Evolutionary conservation across 495 filamentous ascomycete genomes (phyloP), one percentile per base, ranked within the genome.

Genomic region (Immersiella caudata): DNA sequence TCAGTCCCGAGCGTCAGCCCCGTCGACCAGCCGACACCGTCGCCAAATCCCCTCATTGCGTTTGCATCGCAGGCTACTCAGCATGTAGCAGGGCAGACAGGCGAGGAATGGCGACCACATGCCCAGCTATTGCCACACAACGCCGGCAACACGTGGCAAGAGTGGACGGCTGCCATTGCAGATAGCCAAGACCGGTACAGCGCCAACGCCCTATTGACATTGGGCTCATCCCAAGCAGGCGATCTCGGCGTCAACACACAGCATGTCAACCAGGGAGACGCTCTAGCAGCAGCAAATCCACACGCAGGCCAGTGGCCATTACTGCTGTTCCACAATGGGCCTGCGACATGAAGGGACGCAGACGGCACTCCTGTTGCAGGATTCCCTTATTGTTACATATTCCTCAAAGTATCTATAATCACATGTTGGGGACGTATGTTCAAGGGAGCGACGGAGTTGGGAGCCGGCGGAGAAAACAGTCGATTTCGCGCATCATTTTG

Each of bases 131-230:
- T 71, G 68, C 51, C 68, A 22, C 71, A 69, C 20, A 49, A 14
- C 22, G 36, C 33, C 11, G 70, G 70, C 0, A 83, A 82, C 58
- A 73, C 79, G 1, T 83, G 80, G 80, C 77, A 82, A 9, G 79
- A 82, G 67, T 83, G 81, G 81, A 79, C 80, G 7, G 77, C 78
- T 0, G 80, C 80, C 40, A 79, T 83, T 12, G 77, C 78, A 14
- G 79, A 81, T 69, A 82, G 69, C 26, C 80, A 81, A 36, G 80
- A 82, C 18, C 73, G 79, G 26, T 82, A 78, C 69, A 80, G 79
- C 57, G 79, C 80, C 35, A 81, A 70, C 26, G 77, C 79, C 1
- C 61, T 82, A 40, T 73, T 83, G 58, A 81, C 76, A 1, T 70
- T 82, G 22, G 79, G 77, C n/a, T 68, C 70, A 0, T 63, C 65